phyloP scores from a whole-genome alignment of 176 grass and related monocot species.

The Elymus sibiricus region DNA sequence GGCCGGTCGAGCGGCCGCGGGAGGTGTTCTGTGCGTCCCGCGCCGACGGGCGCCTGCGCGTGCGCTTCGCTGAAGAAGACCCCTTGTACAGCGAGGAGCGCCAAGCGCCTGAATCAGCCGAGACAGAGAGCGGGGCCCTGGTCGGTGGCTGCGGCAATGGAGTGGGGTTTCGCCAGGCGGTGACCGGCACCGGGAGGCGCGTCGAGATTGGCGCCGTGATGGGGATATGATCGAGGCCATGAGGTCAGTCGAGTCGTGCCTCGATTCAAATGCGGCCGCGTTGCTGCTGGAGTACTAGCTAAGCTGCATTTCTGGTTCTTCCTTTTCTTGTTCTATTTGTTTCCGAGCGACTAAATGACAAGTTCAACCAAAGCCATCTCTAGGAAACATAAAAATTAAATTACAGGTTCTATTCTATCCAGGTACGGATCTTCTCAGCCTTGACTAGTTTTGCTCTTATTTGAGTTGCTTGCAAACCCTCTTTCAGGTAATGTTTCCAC shows the following conservation, averaged over 20 bases:
- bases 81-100: neutral
- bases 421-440: too few species aligned
- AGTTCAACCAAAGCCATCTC: too few species aligned
- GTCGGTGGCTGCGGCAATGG: neutral
- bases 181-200: neutral
- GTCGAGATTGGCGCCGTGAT: conserved; percentile 25
- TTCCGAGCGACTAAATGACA: too few species aligned
- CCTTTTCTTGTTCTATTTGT: too few species aligned
- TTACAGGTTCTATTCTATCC: too few species aligned
- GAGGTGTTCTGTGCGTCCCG: conserved; percentile 54
- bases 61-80: conserved; percentile 32
- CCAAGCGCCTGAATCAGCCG: neutral
- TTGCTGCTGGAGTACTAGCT: neutral
- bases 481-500: too few species aligned
- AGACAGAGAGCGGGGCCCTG: neutral
- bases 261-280: neutral
- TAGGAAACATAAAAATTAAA: too few species aligned
- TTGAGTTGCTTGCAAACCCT: too few species aligned
- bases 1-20: conserved; percentile 17
- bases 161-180: conserved; percentile 13
- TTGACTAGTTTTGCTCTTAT: too few species aligned
- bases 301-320: neutral
- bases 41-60: conserved; percentile 48
- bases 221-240: conserved; percentile 19
- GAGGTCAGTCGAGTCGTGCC: neutral